Evolutionary conservation across 2,329 filamentous ascomycete genomes (phyloP).

Genomic region (Aureobasidium sp.): DNA sequence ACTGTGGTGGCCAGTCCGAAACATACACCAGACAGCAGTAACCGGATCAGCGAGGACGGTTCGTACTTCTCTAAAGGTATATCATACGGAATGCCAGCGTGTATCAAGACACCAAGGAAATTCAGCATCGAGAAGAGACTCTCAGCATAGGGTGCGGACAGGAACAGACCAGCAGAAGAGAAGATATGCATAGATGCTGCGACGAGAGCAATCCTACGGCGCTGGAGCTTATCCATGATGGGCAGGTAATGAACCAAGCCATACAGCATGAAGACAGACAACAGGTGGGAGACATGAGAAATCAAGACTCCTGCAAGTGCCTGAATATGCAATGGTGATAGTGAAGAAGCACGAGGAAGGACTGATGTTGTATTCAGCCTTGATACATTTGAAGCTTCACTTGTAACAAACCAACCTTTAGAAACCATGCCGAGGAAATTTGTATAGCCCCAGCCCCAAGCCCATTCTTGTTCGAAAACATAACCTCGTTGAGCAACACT

Average conservation of each 20-base stretch:
- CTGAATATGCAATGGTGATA: constrained; percentile 33
- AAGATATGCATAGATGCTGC: constrained; percentile 81
- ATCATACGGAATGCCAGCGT: constrained; percentile 37
- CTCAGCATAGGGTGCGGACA: constrained; percentile 89
- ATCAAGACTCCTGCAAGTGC: constrained; percentile 68
- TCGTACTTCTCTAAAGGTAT: not conserved
- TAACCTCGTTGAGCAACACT: constrained; percentile 70
- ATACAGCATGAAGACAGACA: constrained; percentile 79
- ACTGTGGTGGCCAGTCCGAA: constrained; percentile 80
- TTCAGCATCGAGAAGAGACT: constrained; percentile 81
- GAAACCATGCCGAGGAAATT: constrained; percentile 46
- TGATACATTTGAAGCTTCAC: constrained; percentile 12
- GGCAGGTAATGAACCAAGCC: constrained; percentile 68
- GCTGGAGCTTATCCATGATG: constrained; percentile 35
- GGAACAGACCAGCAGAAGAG: constrained; percentile 89
- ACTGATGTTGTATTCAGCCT: constrained; percentile 14
- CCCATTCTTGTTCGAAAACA: constrained; percentile 86
- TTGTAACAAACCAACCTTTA: constrained; percentile 43
- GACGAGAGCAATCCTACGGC: constrained; percentile 65
- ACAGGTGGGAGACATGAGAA: constrained; percentile 78
- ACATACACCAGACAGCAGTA: constrained; percentile 30
- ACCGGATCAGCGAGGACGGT: not conserved
- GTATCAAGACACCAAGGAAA: constrained; percentile 77
- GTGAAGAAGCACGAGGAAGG: constrained; percentile 22
- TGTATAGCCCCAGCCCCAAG: constrained; percentile 71